phyloP scores from a whole-genome alignment of 129 eudicot genomes.

The Ambrosia trifida region DNA sequence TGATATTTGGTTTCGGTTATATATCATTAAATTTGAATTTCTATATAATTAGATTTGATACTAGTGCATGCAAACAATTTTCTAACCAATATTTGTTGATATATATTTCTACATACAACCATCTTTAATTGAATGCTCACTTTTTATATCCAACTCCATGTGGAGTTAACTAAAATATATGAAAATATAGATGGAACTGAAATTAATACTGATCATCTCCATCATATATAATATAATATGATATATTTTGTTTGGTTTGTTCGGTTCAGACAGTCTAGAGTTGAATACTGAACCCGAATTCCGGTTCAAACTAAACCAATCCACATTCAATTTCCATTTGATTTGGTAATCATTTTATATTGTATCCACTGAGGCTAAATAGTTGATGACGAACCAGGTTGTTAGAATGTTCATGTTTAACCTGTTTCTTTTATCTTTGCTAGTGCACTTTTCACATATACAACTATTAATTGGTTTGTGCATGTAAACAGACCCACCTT shows the following conservation, averaged over 20 bases:
- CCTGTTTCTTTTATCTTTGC: slow-evolving; percentile 24
- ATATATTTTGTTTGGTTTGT: too few species aligned
- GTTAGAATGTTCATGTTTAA: slow-evolving; percentile 7
- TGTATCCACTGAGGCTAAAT: slow-evolving; percentile 15
- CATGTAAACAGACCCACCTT: slow-evolving; percentile 21
- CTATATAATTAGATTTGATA: too few species aligned
- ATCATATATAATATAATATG: too few species aligned
- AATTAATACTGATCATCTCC: background rate
- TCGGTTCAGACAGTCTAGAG: background rate
- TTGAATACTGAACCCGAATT: background rate
- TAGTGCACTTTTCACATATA: slow-evolving; percentile 22
- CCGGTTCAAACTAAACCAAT: background rate
- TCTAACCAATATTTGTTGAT: background rate
- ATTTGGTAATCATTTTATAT: slow-evolving; percentile 1
- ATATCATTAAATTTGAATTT: too few species aligned
- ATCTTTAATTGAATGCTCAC: background rate
- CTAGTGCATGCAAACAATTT: too few species aligned
- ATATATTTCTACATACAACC: background rate
- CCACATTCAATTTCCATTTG: background rate
- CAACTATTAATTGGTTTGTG: slow-evolving; percentile 6
- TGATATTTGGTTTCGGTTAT: too few species aligned
- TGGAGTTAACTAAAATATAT: background rate
- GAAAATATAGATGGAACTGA: background rate
- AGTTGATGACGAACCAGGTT: slow-evolving; percentile 20
- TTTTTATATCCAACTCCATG: background rate